Base-by-base conservation (phyloP, 1,284 basidiomycete genomes). In the Porogramme epimiltina region DNA sequence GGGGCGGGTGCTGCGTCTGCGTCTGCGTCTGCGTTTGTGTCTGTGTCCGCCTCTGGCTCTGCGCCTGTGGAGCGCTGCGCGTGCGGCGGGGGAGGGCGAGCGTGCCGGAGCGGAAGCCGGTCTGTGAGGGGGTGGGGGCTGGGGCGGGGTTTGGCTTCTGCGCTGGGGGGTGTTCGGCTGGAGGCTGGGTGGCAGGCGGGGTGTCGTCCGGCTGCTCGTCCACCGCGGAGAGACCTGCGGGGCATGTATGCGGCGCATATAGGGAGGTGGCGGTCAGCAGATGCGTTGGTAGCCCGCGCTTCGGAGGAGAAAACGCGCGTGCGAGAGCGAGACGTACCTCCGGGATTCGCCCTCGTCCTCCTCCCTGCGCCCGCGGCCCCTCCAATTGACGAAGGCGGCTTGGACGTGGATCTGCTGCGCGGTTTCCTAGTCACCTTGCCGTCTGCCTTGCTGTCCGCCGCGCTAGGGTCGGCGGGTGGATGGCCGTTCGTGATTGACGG, bases 61-160 rank as follows among this genome's bases (percentile, higher is more conserved):
- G 51, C 2, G 51, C 19, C 16, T 23, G 25, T 26, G 37, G n/a
- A 25, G n/a, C 42, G 6, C 19, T 26, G 5, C 39, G 48, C 1
- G 44, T 42, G 23, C 47, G 45, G 22, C 56, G 56, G 41, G 57
- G 49, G 37, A 59, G 43, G 41, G 44, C 43, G 15, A 56, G 45
- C 45, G 39, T 54, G 13, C 58, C 58, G 18, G 58, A 59, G 34
- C 52, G 58, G 47, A 56, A 51, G 45, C 41, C 4, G 23, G 24
- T 28, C 39, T 4, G 46, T 19, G 28, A 2, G 0, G n/a, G n/a
- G n/a, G n/a, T n/a, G n/a, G n/a, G n/a, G n/a, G n/a, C n/a, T n/a
- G n/a, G n/a, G n/a, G n/a, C n/a, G n/a, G n/a, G n/a, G n/a, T n/a
- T n/a, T n/a, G n/a, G n/a, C n/a, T n/a, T n/a, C n/a, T n/a, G n/a